These are phyloP conservation scores for Vicia sativa DNA, from an alignment of 306 rosid species.

Conservation along the genomic window DNA sequence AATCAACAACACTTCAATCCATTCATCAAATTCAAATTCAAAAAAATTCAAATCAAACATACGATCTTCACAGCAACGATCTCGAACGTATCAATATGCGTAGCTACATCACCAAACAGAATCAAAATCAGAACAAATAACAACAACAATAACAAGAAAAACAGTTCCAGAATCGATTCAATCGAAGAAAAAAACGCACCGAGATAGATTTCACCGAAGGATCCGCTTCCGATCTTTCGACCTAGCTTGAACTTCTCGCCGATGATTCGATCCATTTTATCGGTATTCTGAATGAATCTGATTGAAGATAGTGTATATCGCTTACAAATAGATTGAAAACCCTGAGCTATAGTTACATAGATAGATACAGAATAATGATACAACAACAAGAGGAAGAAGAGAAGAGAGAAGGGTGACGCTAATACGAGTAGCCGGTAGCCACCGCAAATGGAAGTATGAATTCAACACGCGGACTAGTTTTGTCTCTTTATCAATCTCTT, in stretches of 20 bases:
- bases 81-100: slow-evolving; percentile 86
- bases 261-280: slow-evolving; percentile 53
- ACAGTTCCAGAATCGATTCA: too few species aligned
- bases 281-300: background rate
- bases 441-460: too few species aligned
- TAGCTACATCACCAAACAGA: slow-evolving; percentile 57
- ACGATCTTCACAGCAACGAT: slow-evolving; percentile 94
- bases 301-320: background rate
- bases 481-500: too few species aligned
- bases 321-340: too few species aligned
- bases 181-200: slow-evolving; percentile 45
- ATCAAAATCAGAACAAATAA: background rate
- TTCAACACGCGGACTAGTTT: too few species aligned
- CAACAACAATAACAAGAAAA: background rate
- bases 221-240: slow-evolving; percentile 99
- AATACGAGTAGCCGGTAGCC: too few species aligned
- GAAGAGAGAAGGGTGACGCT: too few species aligned
- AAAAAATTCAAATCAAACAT: slow-evolving; percentile 32
- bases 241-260: slow-evolving; percentile 88
- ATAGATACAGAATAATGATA: too few species aligned
- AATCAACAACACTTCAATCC: background rate
- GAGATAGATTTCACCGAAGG: slow-evolving; percentile 93
- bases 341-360: too few species aligned
- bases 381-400: background rate
- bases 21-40: background rate